Conservation (phyloP, 768 basidiomycete genomes). For the Russula compacta region DNA sequence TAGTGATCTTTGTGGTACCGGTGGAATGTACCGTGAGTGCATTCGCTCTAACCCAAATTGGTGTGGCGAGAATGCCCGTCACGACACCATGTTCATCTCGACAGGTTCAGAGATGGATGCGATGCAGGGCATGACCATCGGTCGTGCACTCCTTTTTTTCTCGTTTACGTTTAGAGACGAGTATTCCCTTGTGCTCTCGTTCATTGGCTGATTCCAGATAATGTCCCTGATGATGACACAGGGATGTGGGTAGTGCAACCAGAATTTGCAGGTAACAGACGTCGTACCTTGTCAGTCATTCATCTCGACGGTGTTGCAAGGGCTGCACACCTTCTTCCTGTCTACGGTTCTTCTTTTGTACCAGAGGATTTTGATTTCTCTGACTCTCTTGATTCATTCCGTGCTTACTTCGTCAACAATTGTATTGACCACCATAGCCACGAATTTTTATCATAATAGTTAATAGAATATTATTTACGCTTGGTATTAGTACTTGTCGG, state of each 20-base stretch:
- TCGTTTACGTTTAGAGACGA: not conserved
- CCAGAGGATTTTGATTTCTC: not conserved
- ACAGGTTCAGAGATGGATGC: not conserved
- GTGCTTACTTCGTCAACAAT: not conserved
- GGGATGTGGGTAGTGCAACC: slow-evolving; percentile 1
- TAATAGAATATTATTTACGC: too few species aligned
- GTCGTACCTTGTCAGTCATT: not conserved
- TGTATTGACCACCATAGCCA: not conserved
- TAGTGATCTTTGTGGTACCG: slow-evolving; percentile 23
- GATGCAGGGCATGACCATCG: not conserved
- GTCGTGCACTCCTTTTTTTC: not conserved
- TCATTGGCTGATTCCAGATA: not conserved
- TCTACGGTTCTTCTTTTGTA: not conserved
- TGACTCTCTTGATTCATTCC: not conserved
- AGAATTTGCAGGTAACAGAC: not conserved
- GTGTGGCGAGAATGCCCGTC: slow-evolving; percentile 5
- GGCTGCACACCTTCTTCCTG: not conserved
- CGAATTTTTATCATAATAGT: not conserved
- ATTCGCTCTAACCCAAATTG: slow-evolving; percentile 23
- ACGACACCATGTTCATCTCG: not conserved
- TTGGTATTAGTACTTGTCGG: too few species aligned
- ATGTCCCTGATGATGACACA: slow-evolving; percentile 12
- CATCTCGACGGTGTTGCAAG: not conserved
- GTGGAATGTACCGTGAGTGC: slow-evolving; percentile 25
- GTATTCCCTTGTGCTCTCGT: not conserved